phyloP scores from a whole-genome alignment of 495 filamentous ascomycete species.

The Daldinia grandis region DNA sequence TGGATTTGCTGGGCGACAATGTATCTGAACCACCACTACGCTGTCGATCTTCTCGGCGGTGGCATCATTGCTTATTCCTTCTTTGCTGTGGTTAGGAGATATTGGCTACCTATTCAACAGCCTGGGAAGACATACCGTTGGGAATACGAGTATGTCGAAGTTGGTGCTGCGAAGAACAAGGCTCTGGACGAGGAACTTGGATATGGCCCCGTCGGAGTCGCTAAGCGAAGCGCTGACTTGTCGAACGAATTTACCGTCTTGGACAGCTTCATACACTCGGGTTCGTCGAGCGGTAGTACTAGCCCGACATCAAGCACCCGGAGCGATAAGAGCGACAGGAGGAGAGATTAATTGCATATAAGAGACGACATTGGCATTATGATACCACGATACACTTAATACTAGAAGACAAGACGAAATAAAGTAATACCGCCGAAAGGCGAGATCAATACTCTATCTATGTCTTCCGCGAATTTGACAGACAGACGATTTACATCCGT shows the following conservation, averaged over 20 bases:
- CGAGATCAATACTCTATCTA: conserved; percentile 1
- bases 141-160: conserved; percentile 94
- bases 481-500: not conserved
- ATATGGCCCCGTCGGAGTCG: conserved; percentile 26
- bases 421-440: conserved; percentile 25
- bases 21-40: conserved; percentile 96
- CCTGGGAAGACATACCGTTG: conserved; percentile 85
- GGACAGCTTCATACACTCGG: conserved; percentile 38
- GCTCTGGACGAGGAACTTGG: conserved; percentile 52
- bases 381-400: conserved; percentile 42
- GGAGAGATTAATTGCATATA: conserved; percentile 32
- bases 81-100: conserved; percentile 80
- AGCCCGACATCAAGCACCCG: conserved; percentile 24
- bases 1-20: conserved; percentile 99
- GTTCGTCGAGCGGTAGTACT: conserved; percentile 30
- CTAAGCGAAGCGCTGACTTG: conserved; percentile 24
- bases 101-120: conserved; percentile 83
- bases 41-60: conserved; percentile 88
- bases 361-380: conserved; percentile 22
- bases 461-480: not conserved
- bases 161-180: conserved; percentile 60
- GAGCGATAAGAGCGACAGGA: conserved; percentile 35
- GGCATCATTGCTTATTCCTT: conserved; percentile 78
- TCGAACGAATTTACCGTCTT: conserved; percentile 32
- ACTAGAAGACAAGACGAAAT: conserved; percentile 19